Evolutionary conservation across 202 grass and related monocot species (phyloP).

Genomic region (Eragrostis tef): DNA sequence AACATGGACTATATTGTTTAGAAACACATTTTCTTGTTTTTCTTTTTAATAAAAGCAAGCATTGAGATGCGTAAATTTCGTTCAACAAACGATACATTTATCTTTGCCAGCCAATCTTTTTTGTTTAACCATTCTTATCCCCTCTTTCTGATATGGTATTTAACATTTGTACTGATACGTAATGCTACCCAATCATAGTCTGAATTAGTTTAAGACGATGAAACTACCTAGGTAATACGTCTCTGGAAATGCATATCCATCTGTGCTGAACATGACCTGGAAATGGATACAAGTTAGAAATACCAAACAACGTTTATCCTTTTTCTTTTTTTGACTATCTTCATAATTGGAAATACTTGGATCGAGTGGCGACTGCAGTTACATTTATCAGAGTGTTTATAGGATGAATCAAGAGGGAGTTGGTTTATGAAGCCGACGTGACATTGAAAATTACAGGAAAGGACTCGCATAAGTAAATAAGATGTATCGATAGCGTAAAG

Average conservation of each 20-base stretch:
- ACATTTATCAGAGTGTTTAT: slow-evolving; percentile 6
- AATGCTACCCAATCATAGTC: slow-evolving; percentile 20
- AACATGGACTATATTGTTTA: neutral
- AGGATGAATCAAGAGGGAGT: slow-evolving; percentile 25
- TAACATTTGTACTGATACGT: slow-evolving; percentile 39
- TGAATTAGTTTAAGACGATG: slow-evolving; percentile 31
- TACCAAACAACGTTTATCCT: slow-evolving; percentile 33
- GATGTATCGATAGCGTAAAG: neutral
- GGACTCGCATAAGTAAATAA: slow-evolving; percentile 18
- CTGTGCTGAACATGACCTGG: slow-evolving; percentile 97
- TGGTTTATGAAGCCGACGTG: slow-evolving; percentile 25
- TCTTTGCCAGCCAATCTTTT: neutral
- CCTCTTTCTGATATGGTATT: slow-evolving; percentile 18
- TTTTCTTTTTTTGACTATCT: too few species aligned
- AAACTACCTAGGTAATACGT: slow-evolving; percentile 88
- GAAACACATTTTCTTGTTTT: neutral
- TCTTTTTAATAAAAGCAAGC: neutral
- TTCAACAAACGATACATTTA: neutral
- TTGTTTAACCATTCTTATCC: neutral
- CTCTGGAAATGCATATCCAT: slow-evolving; percentile 99
- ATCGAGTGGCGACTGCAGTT: neutral
- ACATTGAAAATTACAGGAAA: slow-evolving; percentile 36
- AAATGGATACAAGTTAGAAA: slow-evolving; percentile 52
- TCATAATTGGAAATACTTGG: slow-evolving; percentile 31
- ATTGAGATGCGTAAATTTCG: slow-evolving; percentile 2